phyloP scores from a whole-genome alignment of 257 asterid genomes.

The Craterostigma plantagineum region DNA sequence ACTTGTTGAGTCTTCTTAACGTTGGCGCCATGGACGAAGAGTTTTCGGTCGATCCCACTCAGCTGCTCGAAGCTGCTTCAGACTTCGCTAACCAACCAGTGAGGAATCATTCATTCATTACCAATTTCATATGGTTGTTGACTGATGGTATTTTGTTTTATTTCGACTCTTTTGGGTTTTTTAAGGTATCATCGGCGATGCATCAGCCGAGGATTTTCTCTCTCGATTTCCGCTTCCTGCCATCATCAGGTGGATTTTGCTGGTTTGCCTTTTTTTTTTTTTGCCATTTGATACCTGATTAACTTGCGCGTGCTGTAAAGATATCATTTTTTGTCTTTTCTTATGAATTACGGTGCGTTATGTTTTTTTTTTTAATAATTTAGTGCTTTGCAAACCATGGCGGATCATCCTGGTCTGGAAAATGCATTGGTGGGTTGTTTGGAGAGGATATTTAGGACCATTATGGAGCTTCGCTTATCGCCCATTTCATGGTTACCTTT shows the following conservation, averaged over 20 bases:
- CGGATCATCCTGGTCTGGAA: conserved; percentile 65
- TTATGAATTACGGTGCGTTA: no score
- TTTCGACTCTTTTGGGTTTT: background rate
- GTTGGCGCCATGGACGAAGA: conserved; percentile 52
- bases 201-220: conserved; percentile 61
- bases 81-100: conserved; percentile 46
- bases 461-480: conserved; percentile 82
- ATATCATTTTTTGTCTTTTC: conserved; percentile 8
- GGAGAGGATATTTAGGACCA: conserved; percentile 69
- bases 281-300: no score
- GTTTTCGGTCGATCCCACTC: conserved; percentile 58
- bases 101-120: background rate
- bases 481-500: conserved; percentile 51
- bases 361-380: no score
- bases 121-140: background rate
- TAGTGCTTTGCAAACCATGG: conserved; percentile 68
- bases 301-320: background rate
- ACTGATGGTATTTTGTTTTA: background rate
- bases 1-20: no score
- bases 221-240: conserved; percentile 69
- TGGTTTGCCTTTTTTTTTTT: no score
- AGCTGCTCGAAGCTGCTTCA: conserved; percentile 56
- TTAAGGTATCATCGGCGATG: conserved; percentile 56
- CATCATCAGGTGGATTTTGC: conserved; percentile 36
- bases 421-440: conserved; percentile 52